A percentile compares a stretch with the other conserved stretches of the same genome.
These are phyloP conservation scores for Fragaria iinumae DNA, from an alignment of 306 rosid species.

Conservation along the genomic window DNA sequence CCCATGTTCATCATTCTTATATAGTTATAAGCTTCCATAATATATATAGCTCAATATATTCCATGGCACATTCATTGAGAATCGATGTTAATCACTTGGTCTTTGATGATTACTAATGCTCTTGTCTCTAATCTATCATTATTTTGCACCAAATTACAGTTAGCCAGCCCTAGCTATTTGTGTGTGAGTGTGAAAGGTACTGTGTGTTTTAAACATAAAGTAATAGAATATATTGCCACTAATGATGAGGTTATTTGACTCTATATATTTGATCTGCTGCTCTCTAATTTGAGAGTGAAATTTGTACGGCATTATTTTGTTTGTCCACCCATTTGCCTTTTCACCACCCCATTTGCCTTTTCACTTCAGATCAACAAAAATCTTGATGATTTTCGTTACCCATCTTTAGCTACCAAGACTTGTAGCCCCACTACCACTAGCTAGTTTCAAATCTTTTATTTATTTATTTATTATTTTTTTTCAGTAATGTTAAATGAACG, in stretches of 20 bases:
- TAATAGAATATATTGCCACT: neutral
- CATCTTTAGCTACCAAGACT: neutral
- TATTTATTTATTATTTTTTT: too few relatives aligned
- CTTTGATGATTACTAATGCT: neutral
- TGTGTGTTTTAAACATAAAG: neutral
- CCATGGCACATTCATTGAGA: neutral
- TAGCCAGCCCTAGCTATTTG: neutral
- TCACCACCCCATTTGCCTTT: neutral
- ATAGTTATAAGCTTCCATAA: neutral
- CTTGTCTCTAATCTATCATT: neutral
- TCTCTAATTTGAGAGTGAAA: neutral
- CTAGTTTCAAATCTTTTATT: too few relatives aligned
- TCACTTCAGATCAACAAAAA: neutral
- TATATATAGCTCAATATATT: neutral
- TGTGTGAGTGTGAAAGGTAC: too few relatives aligned
- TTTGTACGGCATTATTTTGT: neutral
- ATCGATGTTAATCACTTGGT: neutral
- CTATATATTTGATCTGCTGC: neutral
- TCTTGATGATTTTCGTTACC: neutral
- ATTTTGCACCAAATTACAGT: neutral
- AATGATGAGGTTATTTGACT: neutral
- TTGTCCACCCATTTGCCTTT: neutral
- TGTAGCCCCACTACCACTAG: neutral
- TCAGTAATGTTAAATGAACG: too few relatives aligned
- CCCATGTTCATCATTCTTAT: neutral